Conservation (phyloP, 2,329 filamentous ascomycete genomes). For the Penicillium brasilianum region DNA sequence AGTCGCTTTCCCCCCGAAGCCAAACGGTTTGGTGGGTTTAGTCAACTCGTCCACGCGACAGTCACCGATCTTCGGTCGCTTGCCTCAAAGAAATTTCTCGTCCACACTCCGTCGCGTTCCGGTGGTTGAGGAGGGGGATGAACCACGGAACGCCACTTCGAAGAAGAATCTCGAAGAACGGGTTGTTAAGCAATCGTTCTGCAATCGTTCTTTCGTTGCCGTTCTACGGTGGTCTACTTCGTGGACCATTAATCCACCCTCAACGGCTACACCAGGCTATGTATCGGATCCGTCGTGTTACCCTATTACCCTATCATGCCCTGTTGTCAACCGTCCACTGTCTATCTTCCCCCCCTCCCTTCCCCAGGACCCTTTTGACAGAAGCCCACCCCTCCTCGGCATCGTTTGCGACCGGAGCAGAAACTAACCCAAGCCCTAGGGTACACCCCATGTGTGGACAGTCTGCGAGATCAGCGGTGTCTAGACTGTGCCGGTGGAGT, state of each 20-base stretch:
- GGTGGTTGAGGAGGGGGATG: slow-evolving; percentile 16
- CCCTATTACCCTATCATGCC: too few species aligned
- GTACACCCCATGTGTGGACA: not conserved
- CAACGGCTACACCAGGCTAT: slow-evolving; percentile 23
- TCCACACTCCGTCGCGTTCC: slow-evolving; percentile 30
- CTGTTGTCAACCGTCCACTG: too few species aligned
- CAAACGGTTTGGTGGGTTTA: not conserved
- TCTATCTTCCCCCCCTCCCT: not conserved
- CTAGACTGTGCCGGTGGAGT: slow-evolving; percentile 27
- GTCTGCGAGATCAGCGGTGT: slow-evolving; percentile 27
- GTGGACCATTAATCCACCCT: not conserved
- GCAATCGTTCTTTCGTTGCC: too few species aligned
- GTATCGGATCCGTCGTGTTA: slow-evolving; percentile 11
- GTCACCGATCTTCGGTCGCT: slow-evolving; percentile 24
- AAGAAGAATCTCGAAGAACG: slow-evolving; percentile 11
- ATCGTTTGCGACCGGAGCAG: not conserved
- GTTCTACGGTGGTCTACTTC: not conserved
- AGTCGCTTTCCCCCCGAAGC: not conserved
- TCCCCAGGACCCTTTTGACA: slow-evolving; percentile 8
- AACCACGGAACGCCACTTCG: not conserved
- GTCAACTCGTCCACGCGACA: slow-evolving; percentile 10
- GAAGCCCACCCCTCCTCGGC: not conserved
- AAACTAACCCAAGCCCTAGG: slow-evolving; percentile 6
- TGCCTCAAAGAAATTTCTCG: slow-evolving; percentile 5
- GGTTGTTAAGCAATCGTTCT: too few species aligned